Evolutionary conservation across 2,329 filamentous ascomycete species (phyloP), one percentile per base, ranked within the genome.

Genomic region (Aspergillus candidus): DNA sequence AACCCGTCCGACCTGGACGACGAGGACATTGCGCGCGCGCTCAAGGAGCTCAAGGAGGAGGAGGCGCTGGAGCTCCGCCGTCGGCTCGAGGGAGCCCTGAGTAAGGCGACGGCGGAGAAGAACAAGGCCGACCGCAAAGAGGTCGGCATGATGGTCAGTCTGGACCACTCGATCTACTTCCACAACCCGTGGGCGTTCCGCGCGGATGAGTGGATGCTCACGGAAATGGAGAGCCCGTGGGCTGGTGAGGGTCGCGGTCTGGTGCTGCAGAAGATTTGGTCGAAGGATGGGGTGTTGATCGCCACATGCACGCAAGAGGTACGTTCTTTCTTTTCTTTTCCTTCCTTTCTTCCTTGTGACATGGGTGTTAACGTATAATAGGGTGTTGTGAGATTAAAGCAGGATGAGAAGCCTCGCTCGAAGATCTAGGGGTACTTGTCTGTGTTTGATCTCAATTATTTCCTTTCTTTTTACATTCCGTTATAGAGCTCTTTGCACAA

Each of bases 121-220:
- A 55, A 51, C n/a, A 49, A 56, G 8, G 45, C 54, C 29, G 53
- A 65, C 1, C 56, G 62, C 15, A 61, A 61, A 44, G 56, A 68
- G 43, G 61, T 74, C 18, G 71, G 71, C 7, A 74, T 75, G 71
- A 73, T 75, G 68, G 72, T 75, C 43, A 71, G 67, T 32, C 59
- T 76, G 18, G 72, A 75, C 50, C 72, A 75, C 54, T 67, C 71
- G 0, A 75, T 76, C 35, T 74, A 73, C 52, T 76, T 76, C 57
- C 73, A 76, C 45, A 71, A 71, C 41, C 71, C 72, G 14, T 58
- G 66, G 44, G 67, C 63, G 3, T 73, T 75, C 52, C 59, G 69
- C 17, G 72, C 71, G 10, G 73, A 76, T 54, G 71, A 75, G 50
- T 76, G 73, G 73, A 64, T 75, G 59, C 63, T 74, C 52, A 65